Evolutionary conservation across 2,329 filamentous ascomycete genomes (phyloP), one percentile per base, ranked within the genome.

Genomic region (Aspergillus glaucus): DNA sequence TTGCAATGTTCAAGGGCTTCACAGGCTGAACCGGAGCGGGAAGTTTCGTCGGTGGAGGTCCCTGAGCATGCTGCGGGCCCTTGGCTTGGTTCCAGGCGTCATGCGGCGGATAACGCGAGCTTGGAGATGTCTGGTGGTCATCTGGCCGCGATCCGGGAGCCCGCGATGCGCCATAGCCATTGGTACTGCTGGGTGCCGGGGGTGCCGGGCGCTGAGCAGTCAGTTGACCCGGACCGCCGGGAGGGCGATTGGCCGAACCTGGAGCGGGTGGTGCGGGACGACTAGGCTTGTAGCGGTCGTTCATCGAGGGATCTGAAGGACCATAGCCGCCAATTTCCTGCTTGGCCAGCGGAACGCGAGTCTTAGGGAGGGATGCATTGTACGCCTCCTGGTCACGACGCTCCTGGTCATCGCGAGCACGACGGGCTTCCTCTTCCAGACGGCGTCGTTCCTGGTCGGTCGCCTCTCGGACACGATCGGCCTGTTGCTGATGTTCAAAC

Each of bases 311-410:
- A 50, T 76, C 76, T 41, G 76, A 72, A 52, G 78, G 75, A 36
- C 81, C 78, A 53, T 82, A 86, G 28, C 85, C 84, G 49, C 88
- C 88, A 57, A 97, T 74, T 68, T 97, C 93, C 70, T 96, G 91
- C 67, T 97, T 88, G 28, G 91, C 90, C 56, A 93, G 63, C 2
- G 88, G 88, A 9, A 84, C 73, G 65, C 88, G 88, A 54, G 79
- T 84, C 75, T 95, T 87, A 28, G 90, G 92, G 51, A 96, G 73
- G 21, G 88, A 89, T 32, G 88, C 87, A 67, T 97, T 95, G 70
- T 95, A 96, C 15, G 84, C 88, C 64, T 93, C 90, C 58, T 88
- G 77, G 45, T 95, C 89, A 55, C 85, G 81, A 47, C 87, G 79
- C 47, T 79, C 79, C 60, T 84, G 81, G 58, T 89, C 85, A 54